phyloP scores from a whole-genome alignment of 805 yeast genomes.

The Sugiyamaella americana region DNA sequence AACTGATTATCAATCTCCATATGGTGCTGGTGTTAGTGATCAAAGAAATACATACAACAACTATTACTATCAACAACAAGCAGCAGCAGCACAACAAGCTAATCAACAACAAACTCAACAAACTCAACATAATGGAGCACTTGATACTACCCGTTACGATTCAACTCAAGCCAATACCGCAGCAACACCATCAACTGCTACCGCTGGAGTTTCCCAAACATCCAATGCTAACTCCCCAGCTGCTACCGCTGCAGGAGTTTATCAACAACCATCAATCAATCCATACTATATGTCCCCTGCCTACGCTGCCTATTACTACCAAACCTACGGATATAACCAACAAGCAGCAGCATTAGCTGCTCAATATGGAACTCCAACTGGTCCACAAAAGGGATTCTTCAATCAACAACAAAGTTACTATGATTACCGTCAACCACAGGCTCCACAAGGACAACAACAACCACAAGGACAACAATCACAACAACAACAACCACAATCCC shows the following conservation, averaged over 20 bases:
- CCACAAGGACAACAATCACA: constrained; percentile 6
- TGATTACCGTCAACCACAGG: constrained; percentile 15
- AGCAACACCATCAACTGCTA: constrained; percentile 17
- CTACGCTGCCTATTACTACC: constrained; percentile 25
- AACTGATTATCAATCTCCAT: constrained; percentile 16
- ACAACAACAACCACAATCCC: constrained; percentile 17
- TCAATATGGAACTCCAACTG: constrained; percentile 18
- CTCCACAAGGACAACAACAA: constrained; percentile 7
- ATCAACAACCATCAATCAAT: constrained; percentile 20
- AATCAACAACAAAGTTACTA: constrained; percentile 23
- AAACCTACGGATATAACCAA: constrained; percentile 24
- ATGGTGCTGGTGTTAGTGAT: constrained; percentile 15
- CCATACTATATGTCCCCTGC: constrained; percentile 26
- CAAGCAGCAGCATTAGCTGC: constrained; percentile 23
- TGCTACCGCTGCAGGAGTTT: constrained; percentile 8
- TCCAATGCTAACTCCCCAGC: constrained; percentile 9
- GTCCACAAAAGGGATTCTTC: constrained; percentile 21
- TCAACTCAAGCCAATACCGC: constrained; percentile 18
- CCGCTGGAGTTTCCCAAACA: constrained; percentile 12
- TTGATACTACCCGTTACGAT: constrained; percentile 8
- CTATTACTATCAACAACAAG: constrained; percentile 22
- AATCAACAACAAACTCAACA: constrained; percentile 22
- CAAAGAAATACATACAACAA: constrained; percentile 18
- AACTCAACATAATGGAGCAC: constrained; percentile 18
- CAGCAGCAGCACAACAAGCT: constrained; percentile 10